phyloP scores from a whole-genome alignment of 2,329 filamentous ascomycete species.

The Diaporthe citrichinensis region DNA sequence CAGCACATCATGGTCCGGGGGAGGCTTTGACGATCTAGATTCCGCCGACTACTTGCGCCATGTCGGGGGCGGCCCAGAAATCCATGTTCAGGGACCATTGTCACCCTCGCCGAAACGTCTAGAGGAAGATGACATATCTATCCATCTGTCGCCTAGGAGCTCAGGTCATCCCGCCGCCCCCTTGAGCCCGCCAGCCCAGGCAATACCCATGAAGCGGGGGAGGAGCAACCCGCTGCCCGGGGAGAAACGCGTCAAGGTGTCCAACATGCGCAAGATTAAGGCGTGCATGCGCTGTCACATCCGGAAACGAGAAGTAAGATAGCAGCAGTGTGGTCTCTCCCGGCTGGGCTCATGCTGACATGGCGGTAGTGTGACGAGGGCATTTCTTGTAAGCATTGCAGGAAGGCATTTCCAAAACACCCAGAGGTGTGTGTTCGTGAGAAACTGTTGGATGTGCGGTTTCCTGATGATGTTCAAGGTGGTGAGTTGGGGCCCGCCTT shows the following conservation, averaged over 20 bases:
- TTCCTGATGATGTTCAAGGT: not conserved
- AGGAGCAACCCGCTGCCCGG: slow-evolving; percentile 16
- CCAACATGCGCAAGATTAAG: slow-evolving; percentile 33
- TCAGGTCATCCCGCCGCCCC: not conserved
- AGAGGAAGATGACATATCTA: slow-evolving; percentile 18
- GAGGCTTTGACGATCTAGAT: not conserved
- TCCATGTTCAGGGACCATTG: slow-evolving; percentile 4
- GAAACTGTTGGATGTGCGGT: slow-evolving; percentile 22
- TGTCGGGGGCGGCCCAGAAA: slow-evolving; percentile 1
- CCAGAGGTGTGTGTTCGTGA: slow-evolving; percentile 35
- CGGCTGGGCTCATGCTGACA: slow-evolving; percentile 1
- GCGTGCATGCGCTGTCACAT: slow-evolving; percentile 38
- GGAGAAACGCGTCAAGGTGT: slow-evolving; percentile 28
- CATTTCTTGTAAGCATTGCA: slow-evolving; percentile 33
- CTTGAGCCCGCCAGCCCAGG: not conserved
- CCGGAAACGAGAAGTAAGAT: slow-evolving; percentile 35
- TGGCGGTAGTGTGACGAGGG: slow-evolving; percentile 29
- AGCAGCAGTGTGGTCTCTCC: not conserved
- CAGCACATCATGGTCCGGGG: not conserved
- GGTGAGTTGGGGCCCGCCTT: slow-evolving; percentile 14
- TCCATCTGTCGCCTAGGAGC: not conserved
- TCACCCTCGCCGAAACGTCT: slow-evolving; percentile 13
- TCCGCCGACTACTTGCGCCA: slow-evolving; percentile 13
- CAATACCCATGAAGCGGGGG: slow-evolving; percentile 23
- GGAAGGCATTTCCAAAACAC: slow-evolving; percentile 12